Conservation (phyloP, 495 filamentous ascomycete genomes). For the Monascus purpureus region DNA sequence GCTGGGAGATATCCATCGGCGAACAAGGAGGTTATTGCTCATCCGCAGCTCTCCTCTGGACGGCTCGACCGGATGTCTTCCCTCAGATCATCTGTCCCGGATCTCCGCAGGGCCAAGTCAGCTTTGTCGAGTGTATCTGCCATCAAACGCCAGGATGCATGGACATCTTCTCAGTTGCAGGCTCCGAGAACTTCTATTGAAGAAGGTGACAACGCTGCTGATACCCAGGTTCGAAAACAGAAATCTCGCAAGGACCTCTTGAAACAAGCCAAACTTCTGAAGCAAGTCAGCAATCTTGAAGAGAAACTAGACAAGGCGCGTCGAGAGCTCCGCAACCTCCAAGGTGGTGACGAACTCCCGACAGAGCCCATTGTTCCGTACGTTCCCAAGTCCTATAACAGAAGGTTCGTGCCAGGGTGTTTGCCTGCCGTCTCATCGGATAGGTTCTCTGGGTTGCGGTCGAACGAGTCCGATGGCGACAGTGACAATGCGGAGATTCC, state of each 20-base stretch:
- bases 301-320: conserved; percentile 44
- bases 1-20: too few species aligned
- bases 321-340: conserved; percentile 38
- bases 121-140: conserved; percentile 18
- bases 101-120: conserved; percentile 22
- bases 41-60: conserved; percentile 7
- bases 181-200: conserved; percentile 3
- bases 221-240: conserved; percentile 29
- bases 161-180: conserved; percentile 2
- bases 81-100: conserved; percentile 24
- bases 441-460: conserved; percentile 32
- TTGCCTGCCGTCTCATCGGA: conserved; percentile 48
- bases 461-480: too few species aligned
- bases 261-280: conserved; percentile 46
- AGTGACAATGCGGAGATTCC: neutral
- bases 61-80: conserved; percentile 11
- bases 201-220: conserved; percentile 6
- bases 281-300: conserved; percentile 54
- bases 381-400: too few species aligned
- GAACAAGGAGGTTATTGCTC: conserved; percentile 1
- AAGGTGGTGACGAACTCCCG: conserved; percentile 19
- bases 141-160: conserved; percentile 10
- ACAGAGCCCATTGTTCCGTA: too few species aligned
- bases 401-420: conserved; percentile 39
- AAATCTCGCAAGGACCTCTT: conserved; percentile 47